phyloP scores from a whole-genome alignment of 495 filamentous ascomycete species.

The Polyplosphaeria fusca region DNA sequence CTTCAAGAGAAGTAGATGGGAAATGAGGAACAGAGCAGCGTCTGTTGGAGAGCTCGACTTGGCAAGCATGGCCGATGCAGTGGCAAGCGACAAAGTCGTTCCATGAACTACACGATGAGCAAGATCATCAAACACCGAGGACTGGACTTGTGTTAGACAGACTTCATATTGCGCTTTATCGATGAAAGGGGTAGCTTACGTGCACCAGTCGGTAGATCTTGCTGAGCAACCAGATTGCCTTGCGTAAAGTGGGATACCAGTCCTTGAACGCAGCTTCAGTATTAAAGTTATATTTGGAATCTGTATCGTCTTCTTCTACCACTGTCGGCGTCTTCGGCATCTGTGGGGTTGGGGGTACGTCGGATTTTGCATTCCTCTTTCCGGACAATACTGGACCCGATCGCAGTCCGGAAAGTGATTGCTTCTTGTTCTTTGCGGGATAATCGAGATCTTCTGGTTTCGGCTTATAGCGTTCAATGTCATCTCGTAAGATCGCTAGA shows the following conservation, averaged over 20 bases:
- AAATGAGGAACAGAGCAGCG: constrained; percentile 82
- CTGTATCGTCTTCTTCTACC: constrained; percentile 48
- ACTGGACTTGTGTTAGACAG: constrained; percentile 41
- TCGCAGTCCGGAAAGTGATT: constrained; percentile 45
- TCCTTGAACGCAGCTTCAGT: constrained; percentile 47
- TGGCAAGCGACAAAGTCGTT: constrained; percentile 63
- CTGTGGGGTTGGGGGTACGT: constrained; percentile 44
- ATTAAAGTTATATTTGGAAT: constrained; percentile 34
- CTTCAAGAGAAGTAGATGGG: constrained; percentile 85
- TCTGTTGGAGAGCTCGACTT: constrained; percentile 51
- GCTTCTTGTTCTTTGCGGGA: constrained; percentile 50
- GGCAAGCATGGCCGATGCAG: constrained; percentile 50
- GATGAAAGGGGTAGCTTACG: constrained; percentile 48
- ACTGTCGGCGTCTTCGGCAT: constrained; percentile 53
- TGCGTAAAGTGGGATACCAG: constrained; percentile 69
- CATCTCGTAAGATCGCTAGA: constrained; percentile 62
- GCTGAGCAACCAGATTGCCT: constrained; percentile 77
- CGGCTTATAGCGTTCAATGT: constrained; percentile 68
- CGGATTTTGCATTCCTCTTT: constrained; percentile 43
- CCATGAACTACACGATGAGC: constrained; percentile 75
- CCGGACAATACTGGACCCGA: constrained; percentile 43
- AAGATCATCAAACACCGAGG: constrained; percentile 72
- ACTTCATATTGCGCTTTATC: background rate
- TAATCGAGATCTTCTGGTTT: constrained; percentile 68
- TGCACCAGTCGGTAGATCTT: constrained; percentile 81